Base-by-base conservation (phyloP, 1,139 yeast species). In the Neolecta irregularis region DNA sequence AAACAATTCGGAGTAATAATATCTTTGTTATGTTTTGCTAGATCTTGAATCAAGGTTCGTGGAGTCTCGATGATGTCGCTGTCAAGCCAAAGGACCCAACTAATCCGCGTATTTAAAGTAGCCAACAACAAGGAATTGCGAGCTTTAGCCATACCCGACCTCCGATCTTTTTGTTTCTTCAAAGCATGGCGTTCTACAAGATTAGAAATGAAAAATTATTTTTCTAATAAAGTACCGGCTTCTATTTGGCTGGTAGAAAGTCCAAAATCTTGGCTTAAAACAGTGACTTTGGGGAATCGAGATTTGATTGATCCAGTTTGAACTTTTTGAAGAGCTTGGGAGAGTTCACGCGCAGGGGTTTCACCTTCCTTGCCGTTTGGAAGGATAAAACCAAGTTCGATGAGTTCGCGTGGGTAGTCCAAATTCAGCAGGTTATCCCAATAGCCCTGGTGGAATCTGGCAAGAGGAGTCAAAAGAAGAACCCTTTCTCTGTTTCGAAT, bases 41-140 rank as follows among this genome's bases (percentile, higher is more conserved):
- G 57, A 52, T 85, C 96, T 60, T 88, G 93, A 43, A 88, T 67
- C 49, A 88, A 60, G 15, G 78, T 69, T 12, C 67, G 58, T 12
- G 94, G 93, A 2, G 94, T 71, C 57, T 88, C 98, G 25, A 85
- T 69, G 33, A 88, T 75, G 58, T 88, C 98, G 2, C 93, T 74
- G 57, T 88, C 98, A 46, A 88, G 62, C 96, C 98, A 91, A 35
- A 88, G 62, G 20, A 85, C 76, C 98, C 98, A 88, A 20, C 93
- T 72, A 5, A 93, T 83, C 44, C 76, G 69, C 11, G 95, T 93
- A 1, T 85, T 76, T 34, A 88, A 61, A 2, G 95, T 72, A n/a
- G 95, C 77, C 56, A 83, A 80, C 32, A 88, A 64, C 40, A 88
- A 62, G 25, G 94, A 83, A 60, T 88, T 88, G 54, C 98, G 67